These are phyloP conservation scores for Luzula sylvatica DNA, from an alignment of 176 grass and related monocot genomes.

Conservation along the genomic window DNA sequence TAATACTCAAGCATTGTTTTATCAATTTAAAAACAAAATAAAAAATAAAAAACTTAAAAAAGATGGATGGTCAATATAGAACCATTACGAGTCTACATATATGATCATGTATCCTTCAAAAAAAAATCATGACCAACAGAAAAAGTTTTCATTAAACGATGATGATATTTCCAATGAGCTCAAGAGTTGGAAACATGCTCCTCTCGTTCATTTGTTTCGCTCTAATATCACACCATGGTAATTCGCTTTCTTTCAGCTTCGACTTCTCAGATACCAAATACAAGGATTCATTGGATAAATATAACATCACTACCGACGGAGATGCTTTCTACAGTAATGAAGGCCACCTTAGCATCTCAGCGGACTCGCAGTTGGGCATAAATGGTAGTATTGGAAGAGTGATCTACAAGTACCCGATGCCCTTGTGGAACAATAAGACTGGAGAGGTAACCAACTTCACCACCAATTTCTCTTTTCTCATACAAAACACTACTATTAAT, in stretches of 20 bases:
- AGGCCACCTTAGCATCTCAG: neutral
- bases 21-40: too few relatives aligned
- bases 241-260: constrained; percentile 37
- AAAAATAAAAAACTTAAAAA: too few relatives aligned
- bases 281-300: neutral
- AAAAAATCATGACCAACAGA: too few relatives aligned
- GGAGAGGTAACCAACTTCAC: constrained; percentile 33
- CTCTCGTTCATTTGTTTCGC: neutral
- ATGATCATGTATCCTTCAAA: too few relatives aligned
- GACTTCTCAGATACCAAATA: constrained; percentile 19
- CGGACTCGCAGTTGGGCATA: neutral
- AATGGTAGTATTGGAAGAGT: constrained; percentile 15
- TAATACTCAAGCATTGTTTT: too few relatives aligned
- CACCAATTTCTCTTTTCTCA: constrained; percentile 34
- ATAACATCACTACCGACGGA: neutral
- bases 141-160: neutral
- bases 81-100: too few relatives aligned
- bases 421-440: constrained; percentile 31
- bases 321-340: constrained; percentile 6
- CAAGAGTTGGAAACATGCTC: neutral
- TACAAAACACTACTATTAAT: neutral
- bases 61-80: too few relatives aligned
- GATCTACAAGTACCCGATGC: constrained; percentile 15
- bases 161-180: neutral
- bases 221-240: neutral